Evolutionary conservation across 345 rosid species (phyloP), one percentile per base, ranked within the genome.

Genomic region (Microthlaspi erraticum): DNA sequence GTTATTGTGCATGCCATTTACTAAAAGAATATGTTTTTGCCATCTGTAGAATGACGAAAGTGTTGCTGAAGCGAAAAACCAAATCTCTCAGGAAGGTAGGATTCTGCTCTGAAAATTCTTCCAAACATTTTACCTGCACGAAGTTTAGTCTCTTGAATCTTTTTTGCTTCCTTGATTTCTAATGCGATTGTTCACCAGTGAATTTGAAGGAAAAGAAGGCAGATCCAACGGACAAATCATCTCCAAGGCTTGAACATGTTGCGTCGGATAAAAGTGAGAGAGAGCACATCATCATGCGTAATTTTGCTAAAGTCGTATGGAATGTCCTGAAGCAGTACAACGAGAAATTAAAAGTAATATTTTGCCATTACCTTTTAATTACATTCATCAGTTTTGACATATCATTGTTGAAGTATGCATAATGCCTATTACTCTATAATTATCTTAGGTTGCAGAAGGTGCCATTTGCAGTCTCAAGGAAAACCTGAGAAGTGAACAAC

Each of bases 231-330:
- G 66, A 71, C 9, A 26, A 2, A 60, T 48, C 51, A 52, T 19
- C 70, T 61, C 49, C 55, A 16, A 73, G 60, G 41, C 62, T 65
- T 19, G 74, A 77, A 17, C 66, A 39, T 72, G 66, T 46, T 76
- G 62, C 72, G 64, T 39, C 56, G 43, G 42, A 62, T 54, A 80
- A 55, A 20, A 78, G 49, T 37, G 83, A 90, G 48, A 83, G 90
- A 73, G 74, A 78, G 63, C 53, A 83, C 75, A 77, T 57, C 63
- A 83, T 85, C 44, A 84, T 76, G 83, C 84, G 80, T 48, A 83
- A 82, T 74, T 84, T 93, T 81, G 87, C 96, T 26, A 86, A 82
- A 85, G 85, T 87, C 66, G 6, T 86, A 68, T 89, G 90, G 97
- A 89, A 70, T 48, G 87, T 93, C 50, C 75, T 93, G 83, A 89